Evolutionary conservation across 108 stramenopile genomes (phyloP), one percentile per base, ranked within the genome.

Genomic region (Nannochloropsis salina): DNA sequence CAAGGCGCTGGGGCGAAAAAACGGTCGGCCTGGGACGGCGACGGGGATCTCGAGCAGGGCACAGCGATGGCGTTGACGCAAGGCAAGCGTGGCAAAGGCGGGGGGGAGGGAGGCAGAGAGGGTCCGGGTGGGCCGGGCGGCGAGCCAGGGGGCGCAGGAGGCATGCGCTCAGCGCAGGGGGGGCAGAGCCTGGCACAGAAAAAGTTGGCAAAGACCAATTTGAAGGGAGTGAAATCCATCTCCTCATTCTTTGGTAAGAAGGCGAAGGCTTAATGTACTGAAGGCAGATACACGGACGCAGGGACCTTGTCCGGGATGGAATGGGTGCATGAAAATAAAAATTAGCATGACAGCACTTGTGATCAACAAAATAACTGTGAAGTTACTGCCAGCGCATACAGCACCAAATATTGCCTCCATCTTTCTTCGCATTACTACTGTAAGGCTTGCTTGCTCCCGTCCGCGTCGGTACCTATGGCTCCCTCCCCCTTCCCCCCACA

Each of bases 141-240:
- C 5, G 80, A 84, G 84, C 20, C 12, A 83, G 44, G 87, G 61
- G 45, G 84, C 12, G 41, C 42, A 20, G 9, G 88, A 20, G 9
- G 74, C 61, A 15, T 42, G 40, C 41, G 44, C 61, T 85, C 82
- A 45, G 84, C 88, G 8, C 82, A 83, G 80, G 42, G 44, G 61
- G 45, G 84, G 2, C 9, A 51, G 83, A 88, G 80, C 43, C 81
- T 79, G 22, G 88, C 61, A 8, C 84, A 88, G 84, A 84, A 81
- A 43, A 88, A 81, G 80, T 82, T 88, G n/a, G 80, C 88, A 3
- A 88, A 88, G 88, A 84, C 84, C 8, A 88, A 88, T 84, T 84
- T 82, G 45, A 88, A 85, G 82, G 88, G 88, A 0, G 84, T 88
- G 80, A 88, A 88, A 82, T 74, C 47, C 47, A 85, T 88, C 82